Percentiles rank a stretch among this genome's conserved stretches.
phyloP scores from a whole-genome alignment of 2,329 filamentous ascomycete species.

The Fusarium sp. region DNA sequence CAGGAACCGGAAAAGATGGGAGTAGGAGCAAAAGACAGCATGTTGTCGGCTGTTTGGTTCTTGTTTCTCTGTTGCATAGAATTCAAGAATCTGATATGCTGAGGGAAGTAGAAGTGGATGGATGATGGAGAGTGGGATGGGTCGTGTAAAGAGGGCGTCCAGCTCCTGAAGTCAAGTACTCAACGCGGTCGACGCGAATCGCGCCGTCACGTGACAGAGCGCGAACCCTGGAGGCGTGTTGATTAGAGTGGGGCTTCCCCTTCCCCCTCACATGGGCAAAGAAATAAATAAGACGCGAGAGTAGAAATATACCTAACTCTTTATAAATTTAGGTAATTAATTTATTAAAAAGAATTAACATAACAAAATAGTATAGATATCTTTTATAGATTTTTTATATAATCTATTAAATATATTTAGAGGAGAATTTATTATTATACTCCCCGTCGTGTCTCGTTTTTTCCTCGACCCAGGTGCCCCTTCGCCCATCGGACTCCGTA shows the following conservation, averaged over 20 bases:
- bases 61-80: slow-evolving; percentile 52
- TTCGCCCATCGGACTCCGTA: slow-evolving; percentile 3
- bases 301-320: too few species aligned
- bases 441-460: too few species aligned
- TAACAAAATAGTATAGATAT: too few species aligned
- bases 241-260: slow-evolving; percentile 7
- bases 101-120: slow-evolving; percentile 4
- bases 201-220: slow-evolving; percentile 48
- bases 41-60: slow-evolving; percentile 43
- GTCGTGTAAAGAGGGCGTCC: slow-evolving; percentile 33
- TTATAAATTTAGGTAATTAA: too few species aligned
- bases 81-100: background rate
- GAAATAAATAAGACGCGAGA: too few species aligned
- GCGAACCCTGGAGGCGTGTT: slow-evolving; percentile 11
- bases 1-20: slow-evolving; percentile 59
- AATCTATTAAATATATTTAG: too few species aligned
- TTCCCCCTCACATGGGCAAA: background rate
- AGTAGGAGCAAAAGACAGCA: slow-evolving; percentile 58
- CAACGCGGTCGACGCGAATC: slow-evolving; percentile 44
- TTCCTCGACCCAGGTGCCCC: too few species aligned
- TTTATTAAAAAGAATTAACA: too few species aligned
- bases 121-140: slow-evolving; percentile 12
- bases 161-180: slow-evolving; percentile 10
- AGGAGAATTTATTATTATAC: too few species aligned
- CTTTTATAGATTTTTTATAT: too few species aligned